Conservation (phyloP, 495 filamentous ascomycete genomes). For the Lineolata rhizophorae region DNA sequence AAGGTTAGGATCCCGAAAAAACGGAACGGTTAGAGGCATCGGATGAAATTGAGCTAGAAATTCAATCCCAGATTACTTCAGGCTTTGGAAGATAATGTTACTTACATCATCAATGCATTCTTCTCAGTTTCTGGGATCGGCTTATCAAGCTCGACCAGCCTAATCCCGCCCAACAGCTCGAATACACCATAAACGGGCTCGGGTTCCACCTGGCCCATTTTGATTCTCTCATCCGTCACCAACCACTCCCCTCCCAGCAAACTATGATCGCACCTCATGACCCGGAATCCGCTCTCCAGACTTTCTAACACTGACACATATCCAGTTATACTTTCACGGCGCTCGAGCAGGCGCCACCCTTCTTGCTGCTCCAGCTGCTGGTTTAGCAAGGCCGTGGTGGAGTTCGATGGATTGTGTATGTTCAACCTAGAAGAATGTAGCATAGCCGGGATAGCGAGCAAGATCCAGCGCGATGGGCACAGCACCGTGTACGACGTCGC, state of each 20-base stretch:
- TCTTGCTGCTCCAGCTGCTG: conserved; percentile 28
- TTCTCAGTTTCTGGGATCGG: conserved; percentile 35
- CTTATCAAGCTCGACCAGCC: conserved; percentile 41
- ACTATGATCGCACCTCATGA: conserved; percentile 85
- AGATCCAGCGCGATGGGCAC: conserved; percentile 42
- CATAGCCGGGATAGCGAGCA: conserved; percentile 42
- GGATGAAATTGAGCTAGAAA: neutral
- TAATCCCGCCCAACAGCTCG: conserved; percentile 74
- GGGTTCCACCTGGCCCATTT: conserved; percentile 22
- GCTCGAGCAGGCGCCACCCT: conserved; percentile 49
- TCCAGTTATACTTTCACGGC: conserved; percentile 66
- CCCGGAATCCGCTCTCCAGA: conserved; percentile 42
- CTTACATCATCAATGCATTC: conserved; percentile 67
- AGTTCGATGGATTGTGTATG: conserved; percentile 37
- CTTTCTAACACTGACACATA: conserved; percentile 82
- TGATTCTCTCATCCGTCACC: conserved; percentile 20
- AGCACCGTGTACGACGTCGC: conserved; percentile 37
- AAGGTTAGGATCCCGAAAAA: neutral
- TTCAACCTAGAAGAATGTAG: conserved; percentile 50
- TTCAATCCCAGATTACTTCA: neutral
- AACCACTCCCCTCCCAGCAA: conserved; percentile 90
- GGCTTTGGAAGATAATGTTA: neutral
- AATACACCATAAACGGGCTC: conserved; percentile 92
- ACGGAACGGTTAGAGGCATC: neutral
- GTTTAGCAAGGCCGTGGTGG: conserved; percentile 36